Conservation (phyloP, 2,329 filamentous ascomycete genomes). For the Talaromyces atroroseus region DNA sequence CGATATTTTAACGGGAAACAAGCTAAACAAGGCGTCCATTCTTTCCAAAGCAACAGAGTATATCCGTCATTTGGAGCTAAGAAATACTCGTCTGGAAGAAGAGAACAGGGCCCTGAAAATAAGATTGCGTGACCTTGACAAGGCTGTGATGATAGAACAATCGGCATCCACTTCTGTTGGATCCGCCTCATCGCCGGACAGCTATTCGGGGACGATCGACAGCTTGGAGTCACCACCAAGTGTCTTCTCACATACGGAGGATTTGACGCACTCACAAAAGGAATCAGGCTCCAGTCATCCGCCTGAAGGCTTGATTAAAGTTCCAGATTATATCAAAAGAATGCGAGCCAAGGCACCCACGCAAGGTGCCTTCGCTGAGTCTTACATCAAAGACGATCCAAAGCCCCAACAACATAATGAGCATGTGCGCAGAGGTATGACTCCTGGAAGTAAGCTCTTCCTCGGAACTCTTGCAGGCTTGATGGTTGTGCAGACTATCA, state of each 20-base stretch:
- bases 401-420: conserved; percentile 27
- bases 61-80: conserved; percentile 86
- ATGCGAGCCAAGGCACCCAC: conserved; percentile 33
- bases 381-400: conserved; percentile 30
- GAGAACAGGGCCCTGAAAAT: conserved; percentile 76
- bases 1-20: conserved; percentile 80
- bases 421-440: conserved; percentile 43
- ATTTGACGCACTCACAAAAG: conserved; percentile 30
- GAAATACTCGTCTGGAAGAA: conserved; percentile 73
- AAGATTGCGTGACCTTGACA: conserved; percentile 74
- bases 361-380: conserved; percentile 34
- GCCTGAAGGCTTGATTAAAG: conserved; percentile 39
- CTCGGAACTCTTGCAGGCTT: conserved; percentile 85
- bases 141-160: conserved; percentile 42
- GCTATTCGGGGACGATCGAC: conserved; percentile 33
- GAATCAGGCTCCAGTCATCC: conserved; percentile 29
- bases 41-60: conserved; percentile 95
- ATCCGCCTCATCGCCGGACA: conserved; percentile 37
- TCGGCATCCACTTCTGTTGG: conserved; percentile 30
- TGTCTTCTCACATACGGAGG: conserved; percentile 33
- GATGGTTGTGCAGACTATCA: conserved; percentile 82
- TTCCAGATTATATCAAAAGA: conserved; percentile 40
- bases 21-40: conserved; percentile 96
- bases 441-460: conserved; percentile 70
- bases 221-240: conserved; percentile 33